Base-by-base conservation (phyloP, 768 basidiomycete species). In the Panaeolus papilionaceus region DNA sequence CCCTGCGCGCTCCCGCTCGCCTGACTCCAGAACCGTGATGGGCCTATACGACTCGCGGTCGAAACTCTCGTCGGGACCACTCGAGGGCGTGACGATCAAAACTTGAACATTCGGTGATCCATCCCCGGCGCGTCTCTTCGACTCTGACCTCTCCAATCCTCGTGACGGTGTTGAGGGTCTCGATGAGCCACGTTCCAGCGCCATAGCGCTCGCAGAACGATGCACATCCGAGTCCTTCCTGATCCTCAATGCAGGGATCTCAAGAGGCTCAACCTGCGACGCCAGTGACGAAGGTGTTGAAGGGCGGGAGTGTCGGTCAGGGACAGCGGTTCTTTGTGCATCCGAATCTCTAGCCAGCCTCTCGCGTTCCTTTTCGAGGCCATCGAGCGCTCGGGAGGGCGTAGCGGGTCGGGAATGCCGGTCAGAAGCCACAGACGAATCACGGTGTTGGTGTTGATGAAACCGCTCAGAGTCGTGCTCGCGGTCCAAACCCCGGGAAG, bases 21-120 rank as follows among this genome's bases (percentile, higher is more conserved):
- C 54, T 3, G 54, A 58, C 54, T 58, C 54, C 54, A 58, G 33
- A 12, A 58, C 26, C 33, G 54, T 58, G 28, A 58, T 58, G 3
- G 54, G 54, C 54, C 54, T 58, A 16, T 58, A 58, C 1, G 47
- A 23, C 54, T 58, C 28, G 28, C 14, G 14, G 33, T 58, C 28
- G 14, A 58, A 16, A 26, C 20, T 16, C 14, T 58, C 54, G 8
- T 58, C 54, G 11, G 26, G n/a, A 23, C 7, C 11, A 14, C 20
- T 16, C 4, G 54, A 33, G 9, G 54, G 54, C 7, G 54, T 58
- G 14, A 58, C 54, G 18, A 33, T 37, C 14, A 37, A 14, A 16
- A 58, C 54, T 9, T 28, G 4, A 18, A 58, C 33, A 16, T 58
- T 58, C 4, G 54, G 54, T 14, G 54, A 33, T 14, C 26, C 26